phyloP scores from a whole-genome alignment of 257 asterid genomes.

The Solanum arcanum region DNA sequence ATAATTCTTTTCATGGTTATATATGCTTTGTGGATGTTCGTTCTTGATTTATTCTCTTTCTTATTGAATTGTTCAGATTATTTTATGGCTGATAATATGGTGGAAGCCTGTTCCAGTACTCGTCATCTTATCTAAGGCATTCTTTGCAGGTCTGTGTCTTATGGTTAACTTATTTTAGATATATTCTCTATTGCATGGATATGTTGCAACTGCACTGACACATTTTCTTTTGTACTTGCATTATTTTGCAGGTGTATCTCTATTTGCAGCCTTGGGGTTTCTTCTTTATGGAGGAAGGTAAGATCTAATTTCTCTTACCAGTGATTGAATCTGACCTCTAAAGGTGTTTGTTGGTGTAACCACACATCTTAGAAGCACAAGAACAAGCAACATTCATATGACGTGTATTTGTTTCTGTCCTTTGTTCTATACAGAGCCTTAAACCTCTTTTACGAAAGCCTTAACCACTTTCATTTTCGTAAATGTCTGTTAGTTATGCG shows the following conservation, averaged over 20 bases:
- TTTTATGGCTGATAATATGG: conserved; percentile 75
- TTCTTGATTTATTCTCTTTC: conserved; percentile 1
- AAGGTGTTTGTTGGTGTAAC: not conserved
- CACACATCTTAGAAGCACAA: not conserved
- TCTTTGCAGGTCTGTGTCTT: conserved; percentile 74
- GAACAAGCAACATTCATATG: not conserved
- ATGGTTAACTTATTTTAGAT: not conserved
- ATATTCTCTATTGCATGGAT: not conserved
- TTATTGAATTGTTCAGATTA: conserved; percentile 36
- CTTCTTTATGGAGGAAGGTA: conserved; percentile 99
- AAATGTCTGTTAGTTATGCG: not conserved
- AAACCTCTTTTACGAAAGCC: not conserved
- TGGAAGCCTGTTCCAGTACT: conserved; percentile 67
- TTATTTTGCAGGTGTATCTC: conserved; percentile 60
- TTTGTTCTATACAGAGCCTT: not conserved
- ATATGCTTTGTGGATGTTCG: not conserved
- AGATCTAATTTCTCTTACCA: not conserved
- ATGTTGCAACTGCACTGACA: not conserved
- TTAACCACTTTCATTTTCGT: not conserved
- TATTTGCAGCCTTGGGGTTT: conserved; percentile 91
- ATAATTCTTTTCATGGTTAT: not conserved
- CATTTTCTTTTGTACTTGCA: conserved; percentile 7
- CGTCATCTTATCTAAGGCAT: conserved; percentile 68
- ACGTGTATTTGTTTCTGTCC: not conserved
- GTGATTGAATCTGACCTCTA: not conserved